Evolutionary conservation across 2,329 filamentous ascomycete genomes (phyloP).

Genomic region (Whalleya microplaca): DNA sequence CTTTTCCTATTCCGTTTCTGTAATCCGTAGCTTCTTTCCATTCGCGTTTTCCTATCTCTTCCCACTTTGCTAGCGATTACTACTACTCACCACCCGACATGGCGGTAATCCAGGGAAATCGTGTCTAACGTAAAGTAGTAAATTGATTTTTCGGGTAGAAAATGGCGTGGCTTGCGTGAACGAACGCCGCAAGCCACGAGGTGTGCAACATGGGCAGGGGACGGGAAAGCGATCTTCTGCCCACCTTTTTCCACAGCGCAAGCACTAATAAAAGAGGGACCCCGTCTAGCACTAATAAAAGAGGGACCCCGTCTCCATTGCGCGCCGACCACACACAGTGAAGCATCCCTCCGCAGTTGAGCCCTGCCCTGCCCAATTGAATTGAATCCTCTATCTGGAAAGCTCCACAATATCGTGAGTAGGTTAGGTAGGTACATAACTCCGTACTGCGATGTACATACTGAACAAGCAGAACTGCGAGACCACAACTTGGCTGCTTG

Average conservation of each 20-base stretch:
- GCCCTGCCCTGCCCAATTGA: too few relatives aligned
- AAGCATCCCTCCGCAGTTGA: background rate
- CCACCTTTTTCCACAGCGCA: too few relatives aligned
- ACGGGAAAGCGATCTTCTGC: too few relatives aligned
- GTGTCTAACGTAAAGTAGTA: background rate
- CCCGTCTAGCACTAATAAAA: too few relatives aligned
- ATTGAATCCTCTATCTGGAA: background rate
- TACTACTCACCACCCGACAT: background rate
- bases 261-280: too few relatives aligned
- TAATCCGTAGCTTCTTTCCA: background rate
- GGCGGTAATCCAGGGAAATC: background rate
- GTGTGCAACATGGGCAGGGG: background rate
- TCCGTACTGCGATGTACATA: too few relatives aligned
- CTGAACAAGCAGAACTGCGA: background rate
- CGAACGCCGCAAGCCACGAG: background rate
- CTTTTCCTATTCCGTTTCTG: background rate
- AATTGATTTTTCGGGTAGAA: background rate
- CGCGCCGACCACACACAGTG: too few relatives aligned
- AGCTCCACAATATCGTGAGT: background rate
- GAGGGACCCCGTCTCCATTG: too few relatives aligned
- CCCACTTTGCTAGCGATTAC: too few relatives aligned
- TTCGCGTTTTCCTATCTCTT: too few relatives aligned
- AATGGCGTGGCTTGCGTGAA: background rate
- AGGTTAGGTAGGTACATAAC: too few relatives aligned
- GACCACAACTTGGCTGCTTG: too few relatives aligned